Base-by-base conservation (phyloP, 495 filamentous ascomycete genomes). In the Annulohypoxylon stygium region DNA sequence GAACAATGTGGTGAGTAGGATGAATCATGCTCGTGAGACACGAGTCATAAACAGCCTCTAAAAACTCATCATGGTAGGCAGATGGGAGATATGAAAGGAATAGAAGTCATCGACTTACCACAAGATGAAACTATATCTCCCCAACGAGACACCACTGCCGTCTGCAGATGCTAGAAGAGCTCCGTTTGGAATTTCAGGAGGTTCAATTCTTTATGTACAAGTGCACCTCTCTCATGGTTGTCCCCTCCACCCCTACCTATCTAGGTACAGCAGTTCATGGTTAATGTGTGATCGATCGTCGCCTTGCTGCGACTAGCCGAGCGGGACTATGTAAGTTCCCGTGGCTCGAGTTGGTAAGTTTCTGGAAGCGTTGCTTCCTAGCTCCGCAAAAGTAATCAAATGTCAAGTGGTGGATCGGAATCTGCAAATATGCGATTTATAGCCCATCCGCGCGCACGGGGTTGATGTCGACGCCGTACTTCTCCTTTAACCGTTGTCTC, bases 391-490 rank as follows among this genome's bases (percentile, higher is more conserved):
- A 34, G 10, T 9, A n/a, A 16, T 54, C 50, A 58, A 75, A 9
- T 76, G 20, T 23, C 20, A 23, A 23, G 1, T 23, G 20, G 20
- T 23, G 20, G 20, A 23, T 23, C 48, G 39, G 39, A 61, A 18
- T 62, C 61, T 65, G 83, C 81, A 18, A 77, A 82, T 51, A 14
- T 12, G 8, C 30, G 5, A 6, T 8, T 47, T 47, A 47, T 9
- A 47, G 16, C 12, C 43, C 43, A 14, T 47, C 43, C 16, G 43
- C 43, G 10, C 43, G 43, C 16, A 86, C 85, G n/a, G 85, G 81
- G 41, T 84, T 82, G 70, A 98, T 89, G 60, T 97, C 94, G 69
- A 97, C 88, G 64, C 95, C 95, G 76, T 97, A 98, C 71, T 90
- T 92, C 84, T 95, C 89, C 86, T 95, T 92, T 78, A 99, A 88